Evolutionary conservation across 208 protist species (phyloP).

Genomic region (Endotrypanum monterogeii): DNA sequence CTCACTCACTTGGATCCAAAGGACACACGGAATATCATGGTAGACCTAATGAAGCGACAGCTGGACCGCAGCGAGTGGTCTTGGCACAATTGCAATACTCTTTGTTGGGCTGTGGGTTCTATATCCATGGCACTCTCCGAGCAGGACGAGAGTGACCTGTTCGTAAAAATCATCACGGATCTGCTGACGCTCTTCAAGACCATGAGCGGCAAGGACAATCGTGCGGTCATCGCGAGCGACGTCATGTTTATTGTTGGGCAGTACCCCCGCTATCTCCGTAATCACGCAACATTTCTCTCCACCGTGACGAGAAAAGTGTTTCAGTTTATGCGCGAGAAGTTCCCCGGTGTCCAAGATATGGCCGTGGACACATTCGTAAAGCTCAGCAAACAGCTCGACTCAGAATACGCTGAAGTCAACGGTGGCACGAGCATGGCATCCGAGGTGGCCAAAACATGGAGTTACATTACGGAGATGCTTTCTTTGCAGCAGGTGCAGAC

Average conservation of each 20-base stretch:
- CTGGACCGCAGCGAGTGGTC: constrained; percentile 94
- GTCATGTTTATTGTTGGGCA: constrained; percentile 99
- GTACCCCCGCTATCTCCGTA: constrained; percentile 98
- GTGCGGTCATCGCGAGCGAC: constrained; percentile 98
- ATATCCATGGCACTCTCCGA: constrained; percentile 96
- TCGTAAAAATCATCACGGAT: constrained; percentile 98
- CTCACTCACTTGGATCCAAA: constrained; percentile 96
- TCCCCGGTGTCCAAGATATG: constrained; percentile 99
- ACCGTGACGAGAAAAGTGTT: constrained; percentile 99
- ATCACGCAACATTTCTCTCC: constrained; percentile 98
- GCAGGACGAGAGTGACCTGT: constrained; percentile 97
- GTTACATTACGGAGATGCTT: constrained; percentile 92
- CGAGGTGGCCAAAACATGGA: constrained; percentile 91
- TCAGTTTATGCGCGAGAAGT: constrained; percentile 99
- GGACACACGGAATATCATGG: constrained; percentile 98
- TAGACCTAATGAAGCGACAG: constrained; percentile 73
- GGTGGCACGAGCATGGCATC: constrained; percentile 84
- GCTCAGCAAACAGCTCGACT: constrained; percentile 95
- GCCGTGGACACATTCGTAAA: constrained; percentile 99
- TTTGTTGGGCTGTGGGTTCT: constrained; percentile 99
- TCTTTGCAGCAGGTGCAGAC: constrained; percentile 93
- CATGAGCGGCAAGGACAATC: constrained; percentile 97
- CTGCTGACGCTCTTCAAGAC: constrained; percentile 97
- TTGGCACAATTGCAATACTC: constrained; percentile 97
- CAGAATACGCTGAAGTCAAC: constrained; percentile 81